Evolutionary conservation across 2,329 filamentous ascomycete genomes (phyloP), one percentile per base, ranked within the genome.

Genomic region (Claviceps humidiphila): DNA sequence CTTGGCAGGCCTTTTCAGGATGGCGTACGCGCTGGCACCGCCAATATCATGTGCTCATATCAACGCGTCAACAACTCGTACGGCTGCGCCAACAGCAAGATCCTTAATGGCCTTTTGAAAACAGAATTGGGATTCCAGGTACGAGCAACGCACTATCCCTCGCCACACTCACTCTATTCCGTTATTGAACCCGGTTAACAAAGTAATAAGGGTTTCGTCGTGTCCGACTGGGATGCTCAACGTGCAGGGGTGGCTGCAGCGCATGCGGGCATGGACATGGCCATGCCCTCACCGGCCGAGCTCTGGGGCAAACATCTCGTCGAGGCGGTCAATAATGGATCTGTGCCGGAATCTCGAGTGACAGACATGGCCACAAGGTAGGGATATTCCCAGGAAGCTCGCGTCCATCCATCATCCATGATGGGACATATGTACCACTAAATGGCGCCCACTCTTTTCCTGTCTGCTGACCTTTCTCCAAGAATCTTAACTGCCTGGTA

Each of bases 41-140:
- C 67, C 2, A 73, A 70, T 41, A 69, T 80, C 53, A 80, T 80
- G 77, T 80, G 77, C 67, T 81, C 78, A 0, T 88, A 87, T 67
- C 78, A 87, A 61, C 78, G 83, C 51, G 66, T 85, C 60, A 89
- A 89, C 66, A 84, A 83, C 65, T 83, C 77, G 20, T 86, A 85
- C 58, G 78, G 72, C 3, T 89, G 85, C 64, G 74, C 84, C 59
- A 89, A 88, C 66, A 80, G 78, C 55, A 79, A 82, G 55, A 68
- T 78, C 0, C 69, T 84, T 46, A 89, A 89, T 59, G 78, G 81
- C 3, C 68, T 88, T 0, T 68, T 89, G 48, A 89, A 81, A 61
- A 73, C 70, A 2, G 77, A 81, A 56, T 69, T 81, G 1, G 78
- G 76, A 2, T 81, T 81, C 56, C 73, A 76, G 56, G 58, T 60